These are phyloP conservation scores for Chaetomium sp. DNA, from an alignment of 2,329 filamentous ascomycete genomes.

Conservation along the genomic window DNA sequence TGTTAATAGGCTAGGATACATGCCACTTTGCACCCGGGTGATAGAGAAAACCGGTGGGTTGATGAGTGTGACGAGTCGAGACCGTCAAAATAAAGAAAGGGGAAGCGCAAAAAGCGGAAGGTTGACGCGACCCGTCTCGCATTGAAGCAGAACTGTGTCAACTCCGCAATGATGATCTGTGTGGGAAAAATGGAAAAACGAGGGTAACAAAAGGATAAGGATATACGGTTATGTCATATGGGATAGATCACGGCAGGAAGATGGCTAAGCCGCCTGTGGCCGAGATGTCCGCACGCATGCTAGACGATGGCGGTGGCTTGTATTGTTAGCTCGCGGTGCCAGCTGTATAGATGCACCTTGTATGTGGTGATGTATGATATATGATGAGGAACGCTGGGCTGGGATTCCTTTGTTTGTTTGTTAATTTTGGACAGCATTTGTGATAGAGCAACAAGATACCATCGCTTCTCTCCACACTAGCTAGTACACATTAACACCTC, in stretches of 20 bases:
- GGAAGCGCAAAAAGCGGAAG: too few species aligned
- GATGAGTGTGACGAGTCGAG: too few species aligned
- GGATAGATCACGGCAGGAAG: constrained; percentile 9
- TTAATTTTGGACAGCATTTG: neutral
- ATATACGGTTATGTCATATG: neutral
- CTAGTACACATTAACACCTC: neutral
- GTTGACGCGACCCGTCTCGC: too few species aligned
- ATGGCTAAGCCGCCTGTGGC: neutral
- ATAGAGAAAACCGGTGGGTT: too few species aligned
- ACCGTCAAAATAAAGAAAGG: too few species aligned
- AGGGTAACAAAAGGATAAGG: neutral
- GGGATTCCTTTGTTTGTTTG: neutral
- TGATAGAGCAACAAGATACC: constrained; percentile 3
- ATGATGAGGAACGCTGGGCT: neutral
- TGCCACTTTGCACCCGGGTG: too few species aligned
- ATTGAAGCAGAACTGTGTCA: too few species aligned
- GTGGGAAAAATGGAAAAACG: too few species aligned
- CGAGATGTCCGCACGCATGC: too few species aligned
- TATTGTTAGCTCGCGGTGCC: neutral
- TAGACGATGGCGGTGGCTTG: neutral
- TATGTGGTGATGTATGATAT: constrained; percentile 11
- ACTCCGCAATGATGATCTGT: too few species aligned
- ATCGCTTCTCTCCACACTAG: neutral
- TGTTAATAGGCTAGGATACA: too few species aligned
- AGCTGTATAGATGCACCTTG: constrained; percentile 3